Evolutionary conservation across 1,139 yeast species (phyloP), one percentile per base, ranked within the genome.

Genomic region (Yamadazyma membranifaciens): DNA sequence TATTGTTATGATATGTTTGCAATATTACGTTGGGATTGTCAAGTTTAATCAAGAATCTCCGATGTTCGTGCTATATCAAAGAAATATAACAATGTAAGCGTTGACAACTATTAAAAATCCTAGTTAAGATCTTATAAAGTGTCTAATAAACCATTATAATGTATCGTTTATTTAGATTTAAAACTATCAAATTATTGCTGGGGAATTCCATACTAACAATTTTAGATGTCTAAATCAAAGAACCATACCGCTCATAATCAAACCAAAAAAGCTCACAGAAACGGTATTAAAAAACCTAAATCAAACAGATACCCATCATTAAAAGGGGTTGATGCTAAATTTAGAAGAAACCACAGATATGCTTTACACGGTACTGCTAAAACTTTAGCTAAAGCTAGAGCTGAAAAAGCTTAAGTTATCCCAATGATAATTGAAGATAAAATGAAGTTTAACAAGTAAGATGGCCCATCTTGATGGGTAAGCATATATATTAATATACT

Each of bases 161-260:
- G n/a, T n/a, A n/a, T n/a, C n/a, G n/a, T n/a, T n/a, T n/a, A n/a
- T n/a, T n/a, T n/a, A n/a, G n/a, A n/a, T 7, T 20, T 7, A 20
- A 20, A 20, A 20, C 24, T 6, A 20, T 20, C 24, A 20, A 20
- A 20, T 7, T 20, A n/a, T n/a, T n/a, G n/a, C n/a, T 20, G 7
- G 7, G 7, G 24, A 20, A 11, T 4, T 27, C 15, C 17, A 43
- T 48, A 48, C 51, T 48, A 47, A 47, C 52, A 35, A 31, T 26
- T 44, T 14, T 46, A 50, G 52, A 89, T 91, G 98, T 72, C 98
- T 76, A 91, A 91, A 81, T 89, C 98, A 62, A 92, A 92, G 96
- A 92, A 92, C 81, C 98, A 92, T 76, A 92, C 98, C 79, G 91
- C 91, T 80, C 98, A 92, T 81, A 92, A 92, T 95, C 98, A 92